Conservation (phyloP, 192 early-diverging fungal genomes). For the Coemansia sp. region DNA sequence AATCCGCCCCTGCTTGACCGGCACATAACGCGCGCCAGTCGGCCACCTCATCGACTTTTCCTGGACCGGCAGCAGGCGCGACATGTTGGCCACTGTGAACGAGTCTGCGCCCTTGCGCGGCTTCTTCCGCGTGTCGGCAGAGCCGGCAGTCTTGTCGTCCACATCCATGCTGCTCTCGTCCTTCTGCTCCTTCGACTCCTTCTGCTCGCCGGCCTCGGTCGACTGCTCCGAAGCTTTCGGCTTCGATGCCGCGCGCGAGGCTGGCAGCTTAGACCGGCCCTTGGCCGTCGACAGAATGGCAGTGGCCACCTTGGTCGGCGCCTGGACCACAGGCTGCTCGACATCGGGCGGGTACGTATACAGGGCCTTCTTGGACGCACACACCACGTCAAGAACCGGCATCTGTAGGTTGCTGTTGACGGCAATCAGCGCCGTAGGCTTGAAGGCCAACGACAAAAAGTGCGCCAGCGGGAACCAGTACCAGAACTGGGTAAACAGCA, state of each 20-base stretch:
- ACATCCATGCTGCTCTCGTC: constrained; percentile 36
- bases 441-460: constrained; percentile 91
- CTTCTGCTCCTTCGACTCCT: background rate
- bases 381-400: constrained; percentile 79
- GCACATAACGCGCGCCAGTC: constrained; percentile 77
- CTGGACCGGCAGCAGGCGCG: constrained; percentile 83
- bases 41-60: constrained; percentile 82
- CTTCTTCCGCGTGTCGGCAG: constrained; percentile 33
- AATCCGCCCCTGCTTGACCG: constrained; percentile 68
- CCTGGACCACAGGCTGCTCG: constrained; percentile 58
- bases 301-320: constrained; percentile 66
- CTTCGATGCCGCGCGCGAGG: background rate
- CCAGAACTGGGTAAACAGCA: constrained; percentile 99
- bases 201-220: constrained; percentile 1
- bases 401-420: constrained; percentile 81
- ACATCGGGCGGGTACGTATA: constrained; percentile 90
- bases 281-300: constrained; percentile 95
- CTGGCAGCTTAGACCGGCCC: constrained; percentile 50
- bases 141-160: constrained; percentile 11
- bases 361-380: constrained; percentile 79
- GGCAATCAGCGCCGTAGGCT: constrained; percentile 92
- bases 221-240: background rate
- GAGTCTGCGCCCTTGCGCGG: constrained; percentile 63
- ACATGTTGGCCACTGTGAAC: constrained; percentile 79
- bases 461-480: constrained; percentile 99